These are phyloP conservation scores for Geotrichum reessii DNA, from an alignment of 1,139 yeast species.

Conservation along the genomic window DNA sequence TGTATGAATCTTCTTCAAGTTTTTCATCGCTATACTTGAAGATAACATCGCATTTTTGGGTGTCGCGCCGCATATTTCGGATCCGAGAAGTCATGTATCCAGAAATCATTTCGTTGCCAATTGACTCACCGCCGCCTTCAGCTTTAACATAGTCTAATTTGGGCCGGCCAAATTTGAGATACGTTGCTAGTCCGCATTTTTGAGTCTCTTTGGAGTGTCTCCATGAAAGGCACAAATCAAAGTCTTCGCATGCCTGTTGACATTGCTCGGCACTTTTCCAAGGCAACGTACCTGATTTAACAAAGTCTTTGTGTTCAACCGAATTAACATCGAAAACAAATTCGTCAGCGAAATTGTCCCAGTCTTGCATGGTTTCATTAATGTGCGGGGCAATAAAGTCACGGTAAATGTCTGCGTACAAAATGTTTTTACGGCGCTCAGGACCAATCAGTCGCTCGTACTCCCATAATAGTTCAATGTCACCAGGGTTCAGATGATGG, in stretches of 20 bases:
- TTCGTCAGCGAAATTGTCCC: conserved; percentile 22
- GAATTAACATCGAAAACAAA: conserved; percentile 4
- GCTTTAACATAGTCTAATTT: conserved; percentile 17
- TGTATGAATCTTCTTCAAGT: neutral
- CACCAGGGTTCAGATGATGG: conserved; percentile 26
- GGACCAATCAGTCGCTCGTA: conserved; percentile 25
- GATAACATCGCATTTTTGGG: conserved; percentile 20
- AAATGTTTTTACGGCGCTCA: conserved; percentile 19
- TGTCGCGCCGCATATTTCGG: conserved; percentile 22
- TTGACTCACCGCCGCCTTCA: conserved; percentile 10
- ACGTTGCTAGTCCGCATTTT: conserved; percentile 9
- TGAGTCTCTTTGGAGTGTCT: conserved; percentile 14
- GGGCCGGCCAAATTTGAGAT: conserved; percentile 12
- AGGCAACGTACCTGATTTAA: conserved; percentile 9
- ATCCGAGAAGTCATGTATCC: conserved; percentile 30
- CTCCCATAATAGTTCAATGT: conserved; percentile 27
- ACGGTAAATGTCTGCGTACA: conserved; percentile 25
- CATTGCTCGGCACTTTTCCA: conserved; percentile 18
- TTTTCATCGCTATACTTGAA: conserved; percentile 2
- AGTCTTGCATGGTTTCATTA: conserved; percentile 19
- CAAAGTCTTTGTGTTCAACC: conserved; percentile 3
- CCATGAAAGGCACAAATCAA: conserved; percentile 24
- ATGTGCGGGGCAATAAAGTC: conserved; percentile 27
- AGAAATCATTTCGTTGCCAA: conserved; percentile 15
- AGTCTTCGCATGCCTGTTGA: conserved; percentile 17